Evolutionary conservation across 2,329 filamentous ascomycete genomes (phyloP).

Genomic region (Trichoderma harzianum): DNA sequence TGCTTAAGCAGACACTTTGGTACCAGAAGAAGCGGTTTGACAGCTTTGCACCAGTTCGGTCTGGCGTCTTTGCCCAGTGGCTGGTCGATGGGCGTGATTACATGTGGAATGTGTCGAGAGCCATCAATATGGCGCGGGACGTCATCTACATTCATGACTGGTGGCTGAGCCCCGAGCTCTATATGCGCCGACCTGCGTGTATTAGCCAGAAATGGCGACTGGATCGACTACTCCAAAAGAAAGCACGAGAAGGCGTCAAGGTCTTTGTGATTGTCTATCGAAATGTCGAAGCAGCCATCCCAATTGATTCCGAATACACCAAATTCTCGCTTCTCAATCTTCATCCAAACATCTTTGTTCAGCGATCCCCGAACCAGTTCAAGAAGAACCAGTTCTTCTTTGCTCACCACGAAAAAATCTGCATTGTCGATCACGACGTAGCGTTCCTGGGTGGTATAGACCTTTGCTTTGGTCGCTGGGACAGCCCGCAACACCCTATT

Average conservation of each 20-base stretch:
- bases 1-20: slow-evolving; percentile 82
- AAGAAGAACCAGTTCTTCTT: slow-evolving; percentile 99
- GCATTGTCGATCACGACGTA: slow-evolving; percentile 91
- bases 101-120: slow-evolving; percentile 98
- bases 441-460: slow-evolving; percentile 96
- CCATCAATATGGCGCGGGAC: slow-evolving; percentile 94
- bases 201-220: slow-evolving; percentile 98
- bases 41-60: slow-evolving; percentile 88
- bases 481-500: slow-evolving; percentile 87
- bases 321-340: slow-evolving; percentile 94
- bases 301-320: slow-evolving; percentile 97
- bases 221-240: slow-evolving; percentile 86
- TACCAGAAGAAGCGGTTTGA: slow-evolving; percentile 79
- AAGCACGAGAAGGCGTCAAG: slow-evolving; percentile 93
- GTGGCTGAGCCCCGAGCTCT: slow-evolving; percentile 96
- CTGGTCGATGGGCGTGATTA: slow-evolving; percentile 95
- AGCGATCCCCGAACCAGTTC: slow-evolving; percentile 94
- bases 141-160: slow-evolving; percentile 99
- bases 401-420: slow-evolving; percentile 98
- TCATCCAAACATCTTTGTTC: slow-evolving; percentile 93
- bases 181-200: slow-evolving; percentile 86
- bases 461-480: slow-evolving; percentile 95
- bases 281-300: slow-evolving; percentile 94
- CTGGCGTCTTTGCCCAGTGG: slow-evolving; percentile 89
- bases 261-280: slow-evolving; percentile 97